Base-by-base conservation (phyloP, 2,329 filamentous ascomycete genomes). In the Fusarium incarnatum region DNA sequence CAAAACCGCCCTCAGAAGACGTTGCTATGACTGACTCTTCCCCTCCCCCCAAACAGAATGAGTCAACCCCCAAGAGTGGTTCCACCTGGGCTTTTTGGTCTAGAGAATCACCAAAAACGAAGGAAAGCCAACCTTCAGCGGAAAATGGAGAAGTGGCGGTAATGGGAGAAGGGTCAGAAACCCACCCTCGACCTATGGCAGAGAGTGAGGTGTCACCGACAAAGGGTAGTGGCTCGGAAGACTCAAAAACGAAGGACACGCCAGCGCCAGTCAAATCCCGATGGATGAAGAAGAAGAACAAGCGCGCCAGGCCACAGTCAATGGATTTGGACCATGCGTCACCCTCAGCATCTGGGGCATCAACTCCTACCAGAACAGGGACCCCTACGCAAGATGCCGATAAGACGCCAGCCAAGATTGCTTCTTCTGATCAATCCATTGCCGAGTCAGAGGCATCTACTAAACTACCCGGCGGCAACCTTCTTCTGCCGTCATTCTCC, bases 31-130 rank as follows among this genome's bases (percentile, higher is more conserved):
- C 82, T 48, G 83, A 87, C 70, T 81, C 81, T 4, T 75, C 80
- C 7, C 66, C 78, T 16, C 56, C 78, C 9, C 59, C 77, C 16
- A 74, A 77, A 58, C 77, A 73, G 32, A 66, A 79, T 58, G 74
- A 76, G 11, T 73, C 80, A 3, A 75, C 79, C n/a, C 84, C 84
- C 8, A 82, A 85, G 18, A 82, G 84, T 20, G 87, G 87, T 15
- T 91, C 92, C 1, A 92, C 90, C 0, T 95, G 92, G 92, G 92
- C 91, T 0, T 94, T 95, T 71, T 95, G 92, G 92, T 93, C 90
- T 16, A 87, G 85, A 47, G 89, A 91, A 70, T 79, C 83, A 3
- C 77, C 81, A 10, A 82, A 79, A 42, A 71, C 78, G 12, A 73
- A 73, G 6, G 76, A 73, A 1, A 81, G 80, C 50, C 57, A 75